phyloP scores from a whole-genome alignment of 2,329 filamentous ascomycete species.

The Claviceps purpurea region DNA sequence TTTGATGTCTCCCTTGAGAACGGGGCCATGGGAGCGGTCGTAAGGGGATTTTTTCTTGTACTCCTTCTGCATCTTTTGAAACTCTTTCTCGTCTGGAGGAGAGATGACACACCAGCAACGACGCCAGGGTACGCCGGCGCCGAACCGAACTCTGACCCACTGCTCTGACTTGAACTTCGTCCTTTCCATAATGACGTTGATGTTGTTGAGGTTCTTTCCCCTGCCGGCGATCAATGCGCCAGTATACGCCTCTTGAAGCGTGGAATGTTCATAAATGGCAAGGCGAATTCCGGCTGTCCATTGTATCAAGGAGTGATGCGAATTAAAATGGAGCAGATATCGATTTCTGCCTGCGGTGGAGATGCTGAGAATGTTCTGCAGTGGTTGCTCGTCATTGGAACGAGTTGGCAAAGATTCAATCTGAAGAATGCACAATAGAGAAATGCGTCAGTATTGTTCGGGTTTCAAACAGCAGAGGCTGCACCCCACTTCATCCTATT shows the following conservation, averaged over 20 bases:
- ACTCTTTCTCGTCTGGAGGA: slow-evolving; percentile 88
- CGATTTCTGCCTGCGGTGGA: slow-evolving; percentile 93
- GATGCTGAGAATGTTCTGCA: slow-evolving; percentile 91
- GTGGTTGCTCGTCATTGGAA: slow-evolving; percentile 58
- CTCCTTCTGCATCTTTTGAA: slow-evolving; percentile 69
- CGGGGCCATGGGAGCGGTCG: slow-evolving; percentile 51
- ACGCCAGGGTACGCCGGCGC: slow-evolving; percentile 89
- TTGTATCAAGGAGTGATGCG: slow-evolving; percentile 79
- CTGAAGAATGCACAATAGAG: slow-evolving; percentile 25
- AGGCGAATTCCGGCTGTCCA: slow-evolving; percentile 93
- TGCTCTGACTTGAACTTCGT: slow-evolving; percentile 67
- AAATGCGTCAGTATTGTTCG: neutral
- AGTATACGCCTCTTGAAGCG: slow-evolving; percentile 90
- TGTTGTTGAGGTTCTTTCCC: slow-evolving; percentile 79
- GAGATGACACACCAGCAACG: slow-evolving; percentile 93
- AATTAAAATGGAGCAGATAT: slow-evolving; percentile 93
- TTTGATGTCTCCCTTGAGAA: slow-evolving; percentile 78
- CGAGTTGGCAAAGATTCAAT: slow-evolving; percentile 83
- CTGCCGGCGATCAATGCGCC: slow-evolving; percentile 92
- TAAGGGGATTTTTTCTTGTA: slow-evolving; percentile 74
- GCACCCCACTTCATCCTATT: neutral
- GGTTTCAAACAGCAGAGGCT: neutral
- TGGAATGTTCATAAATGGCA: slow-evolving; percentile 86
- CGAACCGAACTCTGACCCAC: slow-evolving; percentile 91
- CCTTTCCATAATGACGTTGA: slow-evolving; percentile 76